phyloP scores from a whole-genome alignment of 1,284 basidiomycete species.

The Trichosporon faecale region DNA sequence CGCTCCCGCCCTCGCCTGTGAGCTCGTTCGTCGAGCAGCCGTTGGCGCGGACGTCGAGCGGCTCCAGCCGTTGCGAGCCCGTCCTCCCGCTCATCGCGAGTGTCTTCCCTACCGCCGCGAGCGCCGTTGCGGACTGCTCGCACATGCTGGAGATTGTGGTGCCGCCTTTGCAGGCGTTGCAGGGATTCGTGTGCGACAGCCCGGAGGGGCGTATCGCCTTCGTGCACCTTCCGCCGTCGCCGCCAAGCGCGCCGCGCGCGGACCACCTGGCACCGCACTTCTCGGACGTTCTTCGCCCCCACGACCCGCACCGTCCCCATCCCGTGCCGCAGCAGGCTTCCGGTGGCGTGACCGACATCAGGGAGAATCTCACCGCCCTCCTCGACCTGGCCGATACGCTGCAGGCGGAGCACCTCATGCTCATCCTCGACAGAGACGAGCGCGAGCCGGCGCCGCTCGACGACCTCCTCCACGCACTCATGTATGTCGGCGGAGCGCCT shows the following conservation, averaged over 20 bases:
- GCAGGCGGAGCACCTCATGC: conserved; percentile 40
- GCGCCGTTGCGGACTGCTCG: conserved; percentile 30
- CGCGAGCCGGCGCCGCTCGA: conserved; percentile 41
- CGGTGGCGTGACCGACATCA: conserved; percentile 39
- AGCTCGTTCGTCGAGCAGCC: background rate
- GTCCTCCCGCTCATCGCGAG: conserved; percentile 41
- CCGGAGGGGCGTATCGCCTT: conserved; percentile 38
- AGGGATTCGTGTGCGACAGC: conserved; percentile 43
- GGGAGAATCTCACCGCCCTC: conserved; percentile 48
- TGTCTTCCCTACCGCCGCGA: conserved; percentile 45
- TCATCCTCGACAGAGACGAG: conserved; percentile 46
- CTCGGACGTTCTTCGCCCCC: conserved; percentile 44
- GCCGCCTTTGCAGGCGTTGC: conserved; percentile 39
- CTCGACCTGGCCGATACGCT: conserved; percentile 50
- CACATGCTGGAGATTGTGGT: conserved; percentile 47
- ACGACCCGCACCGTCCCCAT: conserved; percentile 40
- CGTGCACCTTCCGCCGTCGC: conserved; percentile 41
- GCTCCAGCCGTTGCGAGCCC: conserved; percentile 20
- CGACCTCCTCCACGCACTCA: conserved; percentile 48
- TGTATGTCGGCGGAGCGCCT: conserved; percentile 50
- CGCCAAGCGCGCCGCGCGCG: conserved; percentile 24
- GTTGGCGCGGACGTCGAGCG: conserved; percentile 6
- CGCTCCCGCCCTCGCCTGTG: conserved; percentile 7
- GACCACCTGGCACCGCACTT: conserved; percentile 43
- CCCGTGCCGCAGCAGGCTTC: conserved; percentile 30